Evolutionary conservation across 495 filamentous ascomycete genomes (phyloP).

Genomic region (Tuber aestivum): DNA sequence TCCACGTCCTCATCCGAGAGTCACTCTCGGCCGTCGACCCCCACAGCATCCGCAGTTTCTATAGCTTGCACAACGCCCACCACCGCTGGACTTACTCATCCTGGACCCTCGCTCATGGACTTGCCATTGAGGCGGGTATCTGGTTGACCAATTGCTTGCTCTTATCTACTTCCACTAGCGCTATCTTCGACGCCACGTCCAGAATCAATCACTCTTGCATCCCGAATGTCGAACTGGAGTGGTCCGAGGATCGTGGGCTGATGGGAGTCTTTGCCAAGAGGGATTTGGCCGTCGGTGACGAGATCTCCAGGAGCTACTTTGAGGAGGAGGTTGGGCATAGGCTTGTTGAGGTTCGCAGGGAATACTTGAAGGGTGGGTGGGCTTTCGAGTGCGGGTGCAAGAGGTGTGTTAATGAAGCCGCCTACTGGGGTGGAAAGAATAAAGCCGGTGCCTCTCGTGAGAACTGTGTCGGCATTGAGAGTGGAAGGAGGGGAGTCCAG

Average conservation of each 20-base stretch:
- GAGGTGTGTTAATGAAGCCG: constrained; percentile 15
- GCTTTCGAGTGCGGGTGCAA: constrained; percentile 17
- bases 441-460: background rate
- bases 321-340: constrained; percentile 15
- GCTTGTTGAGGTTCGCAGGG: constrained; percentile 8
- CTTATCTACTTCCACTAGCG: constrained; percentile 12
- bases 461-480: background rate
- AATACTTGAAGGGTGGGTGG: constrained; percentile 6
- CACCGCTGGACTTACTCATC: constrained; percentile 7
- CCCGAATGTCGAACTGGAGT: constrained; percentile 16
- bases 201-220: constrained; percentile 25
- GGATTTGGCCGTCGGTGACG: constrained; percentile 13
- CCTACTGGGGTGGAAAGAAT: constrained; percentile 11
- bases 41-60: constrained; percentile 14
- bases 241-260: background rate
- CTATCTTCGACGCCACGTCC: constrained; percentile 10
- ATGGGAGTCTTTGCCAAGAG: constrained; percentile 7
- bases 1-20: constrained; percentile 2
- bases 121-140: constrained; percentile 16
- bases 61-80: constrained; percentile 15
- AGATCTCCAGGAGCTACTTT: constrained; percentile 18
- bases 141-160: constrained; percentile 20
- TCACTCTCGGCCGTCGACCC: background rate
- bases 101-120: background rate
- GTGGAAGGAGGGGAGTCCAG: background rate